Conservation (phyloP, 805 yeast species). For the Saturnispora hagleri region DNA sequence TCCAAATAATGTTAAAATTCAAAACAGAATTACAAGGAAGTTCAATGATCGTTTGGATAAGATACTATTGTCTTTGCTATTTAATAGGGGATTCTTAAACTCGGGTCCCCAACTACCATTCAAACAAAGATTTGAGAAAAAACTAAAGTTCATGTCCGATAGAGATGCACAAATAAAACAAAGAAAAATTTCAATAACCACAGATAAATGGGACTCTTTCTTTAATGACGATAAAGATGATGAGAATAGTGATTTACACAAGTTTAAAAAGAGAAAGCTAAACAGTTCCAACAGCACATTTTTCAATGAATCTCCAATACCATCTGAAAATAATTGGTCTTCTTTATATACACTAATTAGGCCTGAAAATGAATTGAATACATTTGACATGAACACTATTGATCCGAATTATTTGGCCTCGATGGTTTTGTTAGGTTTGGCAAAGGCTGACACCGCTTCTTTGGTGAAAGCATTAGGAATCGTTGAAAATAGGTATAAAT, state of each 20-base stretch:
- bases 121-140: constrained; percentile 27
- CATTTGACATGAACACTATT: constrained; percentile 62
- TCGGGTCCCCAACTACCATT: constrained; percentile 22
- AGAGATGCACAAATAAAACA: constrained; percentile 22
- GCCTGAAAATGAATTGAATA: constrained; percentile 45
- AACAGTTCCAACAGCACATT: constrained; percentile 17
- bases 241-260: constrained; percentile 15
- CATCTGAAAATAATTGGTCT: constrained; percentile 42
- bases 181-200: constrained; percentile 22
- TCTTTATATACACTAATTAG: constrained; percentile 61
- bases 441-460: constrained; percentile 40
- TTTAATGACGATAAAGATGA: constrained; percentile 35
- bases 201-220: constrained; percentile 29
- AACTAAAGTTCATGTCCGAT: constrained; percentile 25
- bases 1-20: constrained; percentile 13
- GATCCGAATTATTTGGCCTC: constrained; percentile 55
- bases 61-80: constrained; percentile 24
- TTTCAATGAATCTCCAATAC: constrained; percentile 25
- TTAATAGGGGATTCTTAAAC: constrained; percentile 27
- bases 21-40: constrained; percentile 24
- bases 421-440: constrained; percentile 60
- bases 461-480: constrained; percentile 63
- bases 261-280: constrained; percentile 18
- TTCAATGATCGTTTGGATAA: constrained; percentile 31
- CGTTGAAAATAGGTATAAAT: constrained; percentile 53